phyloP scores from a whole-genome alignment of 352 stramenopile species.

The Phytophthora hibernalis region DNA sequence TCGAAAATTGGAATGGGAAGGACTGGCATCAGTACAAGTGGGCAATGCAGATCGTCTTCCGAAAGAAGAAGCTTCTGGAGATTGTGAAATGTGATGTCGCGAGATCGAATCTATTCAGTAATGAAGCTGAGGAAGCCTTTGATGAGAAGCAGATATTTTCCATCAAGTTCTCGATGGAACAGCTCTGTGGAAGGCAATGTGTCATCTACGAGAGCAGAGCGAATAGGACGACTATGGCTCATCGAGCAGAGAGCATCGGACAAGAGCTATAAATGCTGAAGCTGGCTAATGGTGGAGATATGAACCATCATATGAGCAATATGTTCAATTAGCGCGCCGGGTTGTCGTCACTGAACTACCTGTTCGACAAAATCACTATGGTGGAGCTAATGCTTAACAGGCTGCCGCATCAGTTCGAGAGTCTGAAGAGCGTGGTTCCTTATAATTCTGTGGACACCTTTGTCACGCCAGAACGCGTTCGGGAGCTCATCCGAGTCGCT shows the following conservation, averaged over 20 bases:
- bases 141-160: not conserved
- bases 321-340: conserved; percentile 1
- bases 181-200: conserved; percentile 2
- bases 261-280: conserved; percentile 1
- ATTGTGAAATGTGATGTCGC: not conserved
- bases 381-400: not conserved
- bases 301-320: conserved; percentile 1
- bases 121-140: not conserved
- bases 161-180: conserved; percentile 9
- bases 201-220: conserved; percentile 7
- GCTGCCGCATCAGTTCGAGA: conserved; percentile 2
- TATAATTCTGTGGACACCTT: not conserved
- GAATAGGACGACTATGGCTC: conserved; percentile 9
- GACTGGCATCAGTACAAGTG: not conserved
- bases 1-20: not conserved
- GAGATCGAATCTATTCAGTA: not conserved
- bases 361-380: conserved; percentile 2
- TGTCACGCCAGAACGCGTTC: not conserved
- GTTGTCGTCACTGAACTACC: not conserved
- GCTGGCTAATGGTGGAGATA: conserved; percentile 1
- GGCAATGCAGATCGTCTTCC: not conserved
- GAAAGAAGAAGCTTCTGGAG: not conserved
- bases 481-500: conserved; percentile 8
- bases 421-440: not conserved
- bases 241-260: not conserved